phyloP scores from a whole-genome alignment of 2,329 filamentous ascomycete species.

The Nothophoma quercina region DNA sequence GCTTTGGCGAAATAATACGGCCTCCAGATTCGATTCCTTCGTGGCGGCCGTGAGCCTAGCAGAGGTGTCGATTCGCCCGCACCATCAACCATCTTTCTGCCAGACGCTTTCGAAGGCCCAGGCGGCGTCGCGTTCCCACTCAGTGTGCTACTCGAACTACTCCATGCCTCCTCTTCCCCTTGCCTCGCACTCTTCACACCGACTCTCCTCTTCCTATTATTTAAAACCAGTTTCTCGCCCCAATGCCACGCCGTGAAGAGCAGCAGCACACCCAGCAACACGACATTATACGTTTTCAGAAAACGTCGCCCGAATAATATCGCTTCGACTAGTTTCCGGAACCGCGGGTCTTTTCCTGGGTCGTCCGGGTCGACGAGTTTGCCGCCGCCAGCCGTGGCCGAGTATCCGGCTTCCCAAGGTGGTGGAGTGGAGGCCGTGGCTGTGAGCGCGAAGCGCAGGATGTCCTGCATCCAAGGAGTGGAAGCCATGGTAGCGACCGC shows the following conservation, averaged over 20 bases:
- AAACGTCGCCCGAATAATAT: constrained; percentile 51
- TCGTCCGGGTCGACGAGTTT: constrained; percentile 38
- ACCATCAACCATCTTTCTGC: too few relatives aligned
- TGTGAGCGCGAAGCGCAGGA: constrained; percentile 33
- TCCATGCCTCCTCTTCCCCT: constrained; percentile 37
- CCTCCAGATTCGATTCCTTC: constrained; percentile 14
- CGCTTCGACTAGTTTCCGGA: constrained; percentile 46
- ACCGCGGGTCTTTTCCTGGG: constrained; percentile 46
- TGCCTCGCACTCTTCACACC: background rate
- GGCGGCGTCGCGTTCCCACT: constrained; percentile 46
- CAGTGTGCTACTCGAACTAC: constrained; percentile 51
- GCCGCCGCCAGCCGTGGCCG: constrained; percentile 14
- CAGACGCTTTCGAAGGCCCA: constrained; percentile 11
- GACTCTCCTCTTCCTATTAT: constrained; percentile 8
- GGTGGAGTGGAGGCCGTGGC: constrained; percentile 33
- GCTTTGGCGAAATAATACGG: constrained; percentile 38
- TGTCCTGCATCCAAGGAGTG: constrained; percentile 31
- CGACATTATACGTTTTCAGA: constrained; percentile 51
- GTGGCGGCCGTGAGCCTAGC: constrained; percentile 23
- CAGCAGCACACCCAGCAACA: constrained; percentile 47
- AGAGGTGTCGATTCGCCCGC: constrained; percentile 46
- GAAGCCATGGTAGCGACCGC: constrained; percentile 17
- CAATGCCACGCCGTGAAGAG: constrained; percentile 50
- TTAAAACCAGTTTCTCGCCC: constrained; percentile 33
- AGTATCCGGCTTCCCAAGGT: constrained; percentile 23